Conservation (phyloP, 179 eudicot genomes). For the Patellifolia procumbens region DNA sequence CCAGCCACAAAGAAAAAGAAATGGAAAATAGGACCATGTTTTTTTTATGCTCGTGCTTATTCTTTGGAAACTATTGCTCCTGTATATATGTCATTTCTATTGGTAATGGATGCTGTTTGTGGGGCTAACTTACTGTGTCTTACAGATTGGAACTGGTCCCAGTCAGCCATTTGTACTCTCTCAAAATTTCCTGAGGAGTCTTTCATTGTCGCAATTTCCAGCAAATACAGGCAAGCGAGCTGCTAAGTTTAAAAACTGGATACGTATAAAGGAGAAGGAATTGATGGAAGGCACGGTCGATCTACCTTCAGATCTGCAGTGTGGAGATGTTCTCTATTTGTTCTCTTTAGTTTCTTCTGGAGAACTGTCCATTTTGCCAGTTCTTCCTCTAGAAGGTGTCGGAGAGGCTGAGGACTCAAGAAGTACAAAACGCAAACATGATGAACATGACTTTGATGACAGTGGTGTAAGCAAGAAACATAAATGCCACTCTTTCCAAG, state of each 20-base stretch:
- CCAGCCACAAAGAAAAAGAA: background rate
- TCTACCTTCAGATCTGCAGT: slow-evolving; percentile 73
- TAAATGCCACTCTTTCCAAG: slow-evolving; percentile 45
- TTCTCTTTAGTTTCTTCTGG: slow-evolving; percentile 70
- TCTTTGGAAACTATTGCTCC: background rate
- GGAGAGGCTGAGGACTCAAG: slow-evolving; percentile 86
- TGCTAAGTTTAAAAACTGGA: slow-evolving; percentile 65
- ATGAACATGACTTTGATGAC: slow-evolving; percentile 37
- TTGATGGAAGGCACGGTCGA: slow-evolving; percentile 59
- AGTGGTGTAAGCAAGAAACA: slow-evolving; percentile 43
- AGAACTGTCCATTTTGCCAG: slow-evolving; percentile 65
- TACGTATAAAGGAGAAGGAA: slow-evolving; percentile 62
- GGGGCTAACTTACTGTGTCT: slow-evolving; percentile 4
- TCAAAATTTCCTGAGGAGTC: slow-evolving; percentile 62
- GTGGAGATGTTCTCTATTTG: slow-evolving; percentile 78
- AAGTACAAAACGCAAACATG: slow-evolving; percentile 63
- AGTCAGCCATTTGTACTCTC: slow-evolving; percentile 78
- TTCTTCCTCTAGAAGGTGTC: slow-evolving; percentile 80
- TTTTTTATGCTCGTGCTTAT: slow-evolving; percentile 1
- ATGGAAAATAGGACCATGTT: background rate
- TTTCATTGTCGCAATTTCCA: slow-evolving; percentile 72
- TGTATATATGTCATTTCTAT: background rate
- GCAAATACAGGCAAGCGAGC: slow-evolving; percentile 77
- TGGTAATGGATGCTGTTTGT: background rate
- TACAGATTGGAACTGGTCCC: slow-evolving; percentile 72